A percentile compares a stretch with the other conserved stretches of the same genome.
phyloP scores from a whole-genome alignment of 768 basidiomycete species.

The Hysterangium stoloniferum region DNA sequence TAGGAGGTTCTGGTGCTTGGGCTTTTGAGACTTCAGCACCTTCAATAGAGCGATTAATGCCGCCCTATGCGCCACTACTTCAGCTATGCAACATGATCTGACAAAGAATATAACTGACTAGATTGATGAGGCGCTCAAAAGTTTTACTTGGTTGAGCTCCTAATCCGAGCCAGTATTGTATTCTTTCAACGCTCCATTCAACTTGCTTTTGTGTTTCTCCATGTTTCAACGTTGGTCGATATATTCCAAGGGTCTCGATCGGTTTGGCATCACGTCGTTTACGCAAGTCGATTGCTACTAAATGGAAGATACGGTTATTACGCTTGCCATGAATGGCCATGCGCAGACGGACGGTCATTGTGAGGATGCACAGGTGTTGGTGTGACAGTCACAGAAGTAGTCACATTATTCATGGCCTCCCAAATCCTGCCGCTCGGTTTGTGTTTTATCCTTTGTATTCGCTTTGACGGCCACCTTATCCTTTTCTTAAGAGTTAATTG shows the following conservation, averaged over 20 bases:
- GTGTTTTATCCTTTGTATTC: constrained; percentile 12
- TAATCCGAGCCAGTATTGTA: constrained; percentile 80
- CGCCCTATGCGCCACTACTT: background rate
- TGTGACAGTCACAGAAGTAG: background rate
- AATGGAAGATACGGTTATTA: constrained; percentile 70
- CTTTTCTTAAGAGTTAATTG: constrained; percentile 70
- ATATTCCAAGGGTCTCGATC: constrained; percentile 79
- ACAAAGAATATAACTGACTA: constrained; percentile 44
- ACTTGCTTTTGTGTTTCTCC: constrained; percentile 47
- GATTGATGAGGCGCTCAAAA: constrained; percentile 67
- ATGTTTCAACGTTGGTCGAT: constrained; percentile 36
- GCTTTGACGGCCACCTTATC: background rate
- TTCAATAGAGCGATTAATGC: background rate
- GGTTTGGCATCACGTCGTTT: constrained; percentile 77
- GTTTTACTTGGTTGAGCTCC: constrained; percentile 79
- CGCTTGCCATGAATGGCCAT: constrained; percentile 74
- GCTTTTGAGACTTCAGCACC: background rate
- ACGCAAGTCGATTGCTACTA: constrained; percentile 74
- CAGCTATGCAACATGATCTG: background rate
- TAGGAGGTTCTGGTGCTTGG: no score
- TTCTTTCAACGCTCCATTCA: constrained; percentile 86
- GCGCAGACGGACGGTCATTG: constrained; percentile 80
- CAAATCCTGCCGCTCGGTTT: constrained; percentile 89
- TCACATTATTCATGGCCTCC: constrained; percentile 57
- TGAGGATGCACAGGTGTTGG: background rate